Evolutionary conservation across 257 asterid genomes (phyloP), one percentile per base, ranked within the genome.

Genomic region (Cynanchum wilfordii): DNA sequence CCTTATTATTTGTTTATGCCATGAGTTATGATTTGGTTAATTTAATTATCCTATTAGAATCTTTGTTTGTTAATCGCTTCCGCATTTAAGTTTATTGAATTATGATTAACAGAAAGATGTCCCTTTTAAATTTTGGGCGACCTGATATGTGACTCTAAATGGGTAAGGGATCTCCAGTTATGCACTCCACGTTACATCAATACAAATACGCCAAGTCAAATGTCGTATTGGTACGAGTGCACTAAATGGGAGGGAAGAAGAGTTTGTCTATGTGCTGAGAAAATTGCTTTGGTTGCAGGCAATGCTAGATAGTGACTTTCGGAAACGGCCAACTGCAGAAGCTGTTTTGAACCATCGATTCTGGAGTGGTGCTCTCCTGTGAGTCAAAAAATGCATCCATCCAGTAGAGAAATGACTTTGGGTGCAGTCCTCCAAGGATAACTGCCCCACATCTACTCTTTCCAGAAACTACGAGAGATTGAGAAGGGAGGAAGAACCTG

Each of bases 251-350:
- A 54, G 16, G 33, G 4, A 54, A 16, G 59, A 54, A 54, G 59
- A 45, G 19, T 67, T 67, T 51, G 57, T 51, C 24, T 5, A 16
- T 38, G 70, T 15, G 24, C 10, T 66, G 59, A 58, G 25, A 45
- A 38, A 36, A 36, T 56, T 69, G 4, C 16, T 62, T 6, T 20
- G 60, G 25, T 73, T 68, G 77, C 86, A 90, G 98, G 96, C 87
- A 40, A 93, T 93, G 98, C 70, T 93, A 66, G 84, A 80, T 81
- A 85, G 78, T 38, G 96, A 93, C 78, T 90, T 81, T 73, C 85
- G 93, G 29, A 82, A 86, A 76, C 87, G 98, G 84, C 98, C 97
- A 66, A 85, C 79, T 29, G 96, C 98, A 69, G 97, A 90, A 80
- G 92, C 93, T 69, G 97, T 90, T 42, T 76, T 90, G 80, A 87